phyloP scores from a whole-genome alignment of 73 alveolate species.

The Tetrahymena malaccensis region DNA sequence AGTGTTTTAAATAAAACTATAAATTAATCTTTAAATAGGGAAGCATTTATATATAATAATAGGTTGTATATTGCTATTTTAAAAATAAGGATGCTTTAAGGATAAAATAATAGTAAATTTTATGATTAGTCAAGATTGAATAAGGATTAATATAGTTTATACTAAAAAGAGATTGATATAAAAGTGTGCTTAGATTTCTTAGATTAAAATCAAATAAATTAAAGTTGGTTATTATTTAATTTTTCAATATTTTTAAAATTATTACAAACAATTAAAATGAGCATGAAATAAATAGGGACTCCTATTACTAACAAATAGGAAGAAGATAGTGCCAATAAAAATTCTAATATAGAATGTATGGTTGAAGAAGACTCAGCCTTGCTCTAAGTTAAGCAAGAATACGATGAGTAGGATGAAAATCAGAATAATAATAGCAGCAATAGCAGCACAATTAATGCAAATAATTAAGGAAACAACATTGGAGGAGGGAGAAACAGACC shows the following conservation, averaged over 20 bases:
- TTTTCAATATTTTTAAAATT: background rate
- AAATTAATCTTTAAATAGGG: background rate
- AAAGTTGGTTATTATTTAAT: background rate
- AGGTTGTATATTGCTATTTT: background rate
- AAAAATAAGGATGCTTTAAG: background rate
- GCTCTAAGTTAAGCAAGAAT: background rate
- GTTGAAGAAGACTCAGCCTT: background rate
- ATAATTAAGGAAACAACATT: background rate
- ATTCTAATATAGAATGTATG: background rate
- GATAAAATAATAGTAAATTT: background rate
- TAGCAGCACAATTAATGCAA: background rate
- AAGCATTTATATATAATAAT: too few species aligned
- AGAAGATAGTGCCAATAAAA: background rate
- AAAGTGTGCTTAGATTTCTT: background rate
- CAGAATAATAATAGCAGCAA: background rate
- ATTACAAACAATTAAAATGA: background rate
- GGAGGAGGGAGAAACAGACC: background rate
- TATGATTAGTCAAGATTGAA: background rate
- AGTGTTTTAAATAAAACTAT: background rate
- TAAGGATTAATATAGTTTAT: background rate
- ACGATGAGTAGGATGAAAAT: background rate
- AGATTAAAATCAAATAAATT: background rate
- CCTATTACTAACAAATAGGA: background rate
- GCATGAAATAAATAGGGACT: background rate
- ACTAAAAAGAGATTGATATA: background rate